A percentile compares a stretch with the other conserved stretches of the same genome.
Evolutionary conservation across 129 eudicot genomes (phyloP).

Genomic region (Artemisia annua): DNA sequence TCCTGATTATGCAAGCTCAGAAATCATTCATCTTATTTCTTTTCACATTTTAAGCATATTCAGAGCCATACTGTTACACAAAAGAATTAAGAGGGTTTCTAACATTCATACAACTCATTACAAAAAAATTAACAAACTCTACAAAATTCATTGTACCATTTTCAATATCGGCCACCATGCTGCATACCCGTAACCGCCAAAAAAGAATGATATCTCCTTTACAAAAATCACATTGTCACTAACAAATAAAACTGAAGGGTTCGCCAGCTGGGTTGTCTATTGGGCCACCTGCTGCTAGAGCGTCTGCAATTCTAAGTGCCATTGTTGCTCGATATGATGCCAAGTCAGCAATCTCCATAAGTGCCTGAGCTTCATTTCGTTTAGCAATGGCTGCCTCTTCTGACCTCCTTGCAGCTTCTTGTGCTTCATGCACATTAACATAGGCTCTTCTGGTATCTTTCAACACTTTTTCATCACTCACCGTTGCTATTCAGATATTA

Average conservation of each 20-base stretch:
- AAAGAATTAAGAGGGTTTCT: neutral
- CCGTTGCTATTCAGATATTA: constrained; percentile 43
- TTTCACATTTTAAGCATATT: constrained; percentile 14
- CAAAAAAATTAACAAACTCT: constrained; percentile 10
- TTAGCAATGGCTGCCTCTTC: too few relatives aligned
- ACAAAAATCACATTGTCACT: neutral
- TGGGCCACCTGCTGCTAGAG: constrained; percentile 32
- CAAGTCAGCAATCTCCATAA: constrained; percentile 67
- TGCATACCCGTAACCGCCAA: neutral
- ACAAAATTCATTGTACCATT: constrained; percentile 16
- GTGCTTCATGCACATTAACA: constrained; percentile 54
- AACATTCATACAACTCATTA: constrained; percentile 1
- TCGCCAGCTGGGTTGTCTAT: neutral
- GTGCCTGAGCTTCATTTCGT: too few relatives aligned
- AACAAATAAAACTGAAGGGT: neutral
- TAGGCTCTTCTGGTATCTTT: constrained; percentile 32
- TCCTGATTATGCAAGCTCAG: neutral
- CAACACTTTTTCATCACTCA: constrained; percentile 39
- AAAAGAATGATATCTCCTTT: neutral
- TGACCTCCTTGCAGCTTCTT: constrained; percentile 27
- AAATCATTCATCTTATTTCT: constrained; percentile 17
- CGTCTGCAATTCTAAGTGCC: constrained; percentile 73
- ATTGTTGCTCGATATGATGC: constrained; percentile 66
- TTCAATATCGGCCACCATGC: neutral
- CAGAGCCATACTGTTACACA: neutral